Evolutionary conservation across 192 early-diverging fungal genomes (phyloP), one percentile per base, ranked within the genome.

Genomic region (Podila epigama): DNA sequence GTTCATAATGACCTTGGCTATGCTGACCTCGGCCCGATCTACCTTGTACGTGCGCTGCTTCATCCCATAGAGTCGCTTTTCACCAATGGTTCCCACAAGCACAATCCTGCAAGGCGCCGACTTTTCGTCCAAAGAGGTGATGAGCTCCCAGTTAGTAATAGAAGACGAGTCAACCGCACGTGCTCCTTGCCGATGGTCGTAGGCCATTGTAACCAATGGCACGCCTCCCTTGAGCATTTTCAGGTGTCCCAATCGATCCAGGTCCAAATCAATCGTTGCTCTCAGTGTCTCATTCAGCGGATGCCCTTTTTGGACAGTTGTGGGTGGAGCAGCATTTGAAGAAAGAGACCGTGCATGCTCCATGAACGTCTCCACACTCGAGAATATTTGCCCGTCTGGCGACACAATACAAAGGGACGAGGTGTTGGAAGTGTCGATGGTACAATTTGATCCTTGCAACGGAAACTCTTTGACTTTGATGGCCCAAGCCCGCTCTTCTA

Each of bases 381-480:
- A 36, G 29, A 60, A 77, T 28, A 59, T 39, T 4, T 77, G 5
- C 41, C 72, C 72, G 40, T 77, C 29, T 6, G 72, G 72, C 20
- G 72, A 65, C 16, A 77, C 31, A 25, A 68, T 67, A 29, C 18
- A 33, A 6, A 77, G 20, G 2, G 53, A 52, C 5, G 34, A 33
- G 27, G 34, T 12, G n/a, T 11, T 27, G 6, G 1, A 5, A 12
- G 15, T 37, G 20, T 54, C 51, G 20, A 12, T 18, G 12, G n/a
- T n/a, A 31, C 10, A 11, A n/a, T 33, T 22, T 63, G 27, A 18
- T 20, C 29, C 37, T n/a, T 5, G 16, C 51, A 22, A 28, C 44
- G 44, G 44, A 48, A 63, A 22, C 36, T 77, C 72, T 32, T 77
- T 77, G 65, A 77, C 58, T 22, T 63, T 67, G 18, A 67, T 34